Percentiles rank a stretch among this genome's conserved stretches.
Evolutionary conservation across 2,329 filamentous ascomycete genomes (phyloP).

Genomic region (Ambrosiella xylebori): DNA sequence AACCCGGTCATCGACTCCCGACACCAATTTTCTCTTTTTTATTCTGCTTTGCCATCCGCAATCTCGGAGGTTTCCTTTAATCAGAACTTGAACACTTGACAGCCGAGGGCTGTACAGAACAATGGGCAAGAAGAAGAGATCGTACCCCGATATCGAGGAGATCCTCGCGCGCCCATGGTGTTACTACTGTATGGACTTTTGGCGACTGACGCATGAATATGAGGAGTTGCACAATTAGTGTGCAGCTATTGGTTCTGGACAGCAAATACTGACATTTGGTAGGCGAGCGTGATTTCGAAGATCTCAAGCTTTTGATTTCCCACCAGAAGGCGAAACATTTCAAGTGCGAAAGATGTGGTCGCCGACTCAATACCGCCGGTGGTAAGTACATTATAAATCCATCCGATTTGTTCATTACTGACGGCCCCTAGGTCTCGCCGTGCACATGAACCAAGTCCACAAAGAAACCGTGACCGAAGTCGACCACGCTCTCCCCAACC

Average conservation of each 20-base stretch:
- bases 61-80: too few relatives aligned
- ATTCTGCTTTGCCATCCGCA: too few relatives aligned
- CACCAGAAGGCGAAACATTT: slow-evolving; percentile 99
- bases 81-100: neutral
- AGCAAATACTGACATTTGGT: neutral
- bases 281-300: slow-evolving; percentile 92
- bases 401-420: neutral
- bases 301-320: slow-evolving; percentile 86
- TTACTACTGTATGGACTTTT: slow-evolving; percentile 59
- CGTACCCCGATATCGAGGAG: slow-evolving; percentile 74
- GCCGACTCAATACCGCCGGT: slow-evolving; percentile 83
- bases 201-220: neutral
- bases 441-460: slow-evolving; percentile 97
- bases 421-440: slow-evolving; percentile 53
- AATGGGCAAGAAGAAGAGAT: slow-evolving; percentile 85
- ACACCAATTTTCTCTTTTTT: too few relatives aligned
- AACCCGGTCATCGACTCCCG: neutral
- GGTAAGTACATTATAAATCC: slow-evolving; percentile 32
- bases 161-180: slow-evolving; percentile 81
- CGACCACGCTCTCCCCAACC: slow-evolving; percentile 80
- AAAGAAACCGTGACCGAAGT: slow-evolving; percentile 78
- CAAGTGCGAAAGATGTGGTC: slow-evolving; percentile 82
- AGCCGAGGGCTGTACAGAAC: neutral
- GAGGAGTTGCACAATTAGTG: neutral
- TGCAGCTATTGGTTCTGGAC: neutral